Conservation (phyloP, 345 rosid genomes). For the Aethionema arabicum region DNA sequence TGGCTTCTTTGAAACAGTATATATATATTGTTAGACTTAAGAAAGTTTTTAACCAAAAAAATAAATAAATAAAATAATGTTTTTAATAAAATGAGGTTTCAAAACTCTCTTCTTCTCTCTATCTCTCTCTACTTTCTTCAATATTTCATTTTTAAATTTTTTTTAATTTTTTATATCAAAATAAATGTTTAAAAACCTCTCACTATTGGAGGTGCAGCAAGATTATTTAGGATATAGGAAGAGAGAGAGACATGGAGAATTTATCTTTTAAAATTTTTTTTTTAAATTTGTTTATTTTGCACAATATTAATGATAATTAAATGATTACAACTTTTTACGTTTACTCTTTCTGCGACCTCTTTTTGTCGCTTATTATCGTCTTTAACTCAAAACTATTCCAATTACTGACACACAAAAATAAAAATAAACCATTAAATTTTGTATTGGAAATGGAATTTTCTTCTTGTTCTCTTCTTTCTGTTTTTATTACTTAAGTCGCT, state of each 20-base stretch:
- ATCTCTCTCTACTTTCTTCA: too few species aligned
- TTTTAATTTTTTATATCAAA: too few species aligned
- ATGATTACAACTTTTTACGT: constrained; percentile 36
- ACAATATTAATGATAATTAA: constrained; percentile 34
- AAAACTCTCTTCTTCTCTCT: too few species aligned
- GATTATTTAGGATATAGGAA: too few species aligned
- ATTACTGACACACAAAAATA: constrained; percentile 27
- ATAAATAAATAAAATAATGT: too few species aligned
- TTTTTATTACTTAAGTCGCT: constrained; percentile 18
- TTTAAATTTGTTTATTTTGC: constrained; percentile 18
- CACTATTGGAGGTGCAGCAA: too few species aligned
- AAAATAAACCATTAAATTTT: constrained; percentile 25
- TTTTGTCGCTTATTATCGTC: constrained; percentile 39
- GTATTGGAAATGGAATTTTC: constrained; percentile 24
- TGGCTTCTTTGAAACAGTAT: too few species aligned
- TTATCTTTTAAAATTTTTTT: not conserved
- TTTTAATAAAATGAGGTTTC: too few species aligned
- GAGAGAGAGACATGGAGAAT: constrained; percentile 16
- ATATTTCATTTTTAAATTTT: too few species aligned
- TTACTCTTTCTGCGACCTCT: constrained; percentile 28
- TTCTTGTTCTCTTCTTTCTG: constrained; percentile 30
- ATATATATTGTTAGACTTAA: too few species aligned
- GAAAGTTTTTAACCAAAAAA: too few species aligned
- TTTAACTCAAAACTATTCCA: constrained; percentile 29
- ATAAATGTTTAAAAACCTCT: too few species aligned